Percentiles rank a stretch among this genome's conserved stretches.
Conservation (phyloP, 208 protist species). For the Trypanosoma scelopori region DNA sequence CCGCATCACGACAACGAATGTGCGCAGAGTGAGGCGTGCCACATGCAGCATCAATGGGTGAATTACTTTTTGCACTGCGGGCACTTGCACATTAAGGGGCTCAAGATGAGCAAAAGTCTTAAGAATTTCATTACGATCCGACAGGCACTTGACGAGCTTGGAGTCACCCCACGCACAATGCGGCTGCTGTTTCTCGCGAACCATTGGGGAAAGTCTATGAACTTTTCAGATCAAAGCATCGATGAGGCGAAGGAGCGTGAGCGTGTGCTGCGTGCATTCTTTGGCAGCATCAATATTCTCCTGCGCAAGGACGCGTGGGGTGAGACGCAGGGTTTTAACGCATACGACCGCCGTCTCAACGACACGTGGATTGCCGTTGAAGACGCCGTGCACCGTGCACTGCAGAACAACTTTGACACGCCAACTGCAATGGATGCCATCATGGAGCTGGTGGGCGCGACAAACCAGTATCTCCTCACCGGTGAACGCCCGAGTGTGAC, state of each 20-base stretch:
- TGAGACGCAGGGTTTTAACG: slow-evolving; percentile 48
- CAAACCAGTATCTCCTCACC: slow-evolving; percentile 86
- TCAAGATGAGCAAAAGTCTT: slow-evolving; percentile 99
- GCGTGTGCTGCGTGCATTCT: slow-evolving; percentile 82
- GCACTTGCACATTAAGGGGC: slow-evolving; percentile 97
- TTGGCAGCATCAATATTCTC: slow-evolving; percentile 69
- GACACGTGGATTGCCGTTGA: slow-evolving; percentile 42
- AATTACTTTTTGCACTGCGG: slow-evolving; percentile 98
- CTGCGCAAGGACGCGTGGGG: slow-evolving; percentile 47
- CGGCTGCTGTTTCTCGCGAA: slow-evolving; percentile 96
- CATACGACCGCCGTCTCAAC: slow-evolving; percentile 55
- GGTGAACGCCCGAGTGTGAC: slow-evolving; percentile 45
- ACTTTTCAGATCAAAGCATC: slow-evolving; percentile 93
- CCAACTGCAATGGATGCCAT: slow-evolving; percentile 69
- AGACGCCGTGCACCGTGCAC: slow-evolving; percentile 74
- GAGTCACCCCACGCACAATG: slow-evolving; percentile 80
- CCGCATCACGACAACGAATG: slow-evolving; percentile 99
- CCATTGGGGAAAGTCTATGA: slow-evolving; percentile 87
- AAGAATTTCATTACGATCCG: slow-evolving; percentile 99
- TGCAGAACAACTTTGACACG: slow-evolving; percentile 96
- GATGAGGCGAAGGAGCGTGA: slow-evolving; percentile 80
- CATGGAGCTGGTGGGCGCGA: slow-evolving; percentile 65
- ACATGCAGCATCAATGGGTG: slow-evolving; percentile 93
- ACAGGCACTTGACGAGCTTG: slow-evolving; percentile 72
- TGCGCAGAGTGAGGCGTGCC: slow-evolving; percentile 94